phyloP scores from a whole-genome alignment of 371 early-diverging fungal genomes.

The Lichtheimia ornata region DNA sequence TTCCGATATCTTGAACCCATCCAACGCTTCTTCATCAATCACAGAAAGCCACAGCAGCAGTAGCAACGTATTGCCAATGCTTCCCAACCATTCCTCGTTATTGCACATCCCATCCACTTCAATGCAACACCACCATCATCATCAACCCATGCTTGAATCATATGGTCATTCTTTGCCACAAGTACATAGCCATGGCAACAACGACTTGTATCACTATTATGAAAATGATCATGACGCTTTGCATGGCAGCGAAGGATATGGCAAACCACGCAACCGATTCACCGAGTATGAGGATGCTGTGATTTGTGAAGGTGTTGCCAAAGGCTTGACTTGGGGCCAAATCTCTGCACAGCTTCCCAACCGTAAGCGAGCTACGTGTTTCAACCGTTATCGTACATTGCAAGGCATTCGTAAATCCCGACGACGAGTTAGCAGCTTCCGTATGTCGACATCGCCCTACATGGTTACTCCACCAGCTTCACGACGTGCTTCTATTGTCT shows the following conservation, averaged over 20 bases:
- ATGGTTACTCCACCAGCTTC: neutral
- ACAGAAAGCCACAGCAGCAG: too few relatives aligned
- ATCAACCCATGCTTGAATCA: too few relatives aligned
- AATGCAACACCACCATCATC: too few relatives aligned
- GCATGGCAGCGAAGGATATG: constrained; percentile 3
- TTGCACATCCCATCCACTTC: too few relatives aligned
- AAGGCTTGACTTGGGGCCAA: constrained; percentile 47
- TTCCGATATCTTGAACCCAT: too few relatives aligned
- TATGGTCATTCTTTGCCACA: too few relatives aligned
- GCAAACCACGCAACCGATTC: constrained; percentile 47
- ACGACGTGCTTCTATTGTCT: neutral
- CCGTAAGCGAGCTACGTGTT: constrained; percentile 53
- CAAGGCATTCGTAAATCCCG: constrained; percentile 50
- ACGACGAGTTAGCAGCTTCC: constrained; percentile 7
- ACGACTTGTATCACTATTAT: too few relatives aligned
- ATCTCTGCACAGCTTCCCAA: constrained; percentile 41
- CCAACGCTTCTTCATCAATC: too few relatives aligned
- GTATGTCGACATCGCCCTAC: neutral
- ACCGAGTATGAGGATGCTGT: constrained; percentile 44
- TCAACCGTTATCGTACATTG: constrained; percentile 45
- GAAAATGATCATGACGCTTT: too few relatives aligned
- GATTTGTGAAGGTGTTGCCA: constrained; percentile 45
- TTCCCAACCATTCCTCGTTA: too few relatives aligned
- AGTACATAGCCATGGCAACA: too few relatives aligned
- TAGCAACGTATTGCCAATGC: too few relatives aligned